phyloP scores from a whole-genome alignment of 805 yeast species.

The Candida boidinii region DNA sequence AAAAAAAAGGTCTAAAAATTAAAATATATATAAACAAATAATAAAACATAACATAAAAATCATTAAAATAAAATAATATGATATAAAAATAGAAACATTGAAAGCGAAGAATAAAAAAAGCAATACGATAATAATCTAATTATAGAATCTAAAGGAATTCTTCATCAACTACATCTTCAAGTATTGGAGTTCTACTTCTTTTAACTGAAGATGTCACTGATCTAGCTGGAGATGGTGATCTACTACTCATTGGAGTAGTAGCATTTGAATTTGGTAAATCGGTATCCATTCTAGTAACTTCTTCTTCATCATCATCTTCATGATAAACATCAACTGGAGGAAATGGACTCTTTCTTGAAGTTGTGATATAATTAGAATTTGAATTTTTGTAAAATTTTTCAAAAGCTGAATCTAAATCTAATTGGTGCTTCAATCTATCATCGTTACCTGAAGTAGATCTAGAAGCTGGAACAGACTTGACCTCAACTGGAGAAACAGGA shows the following conservation, averaged over 20 bases:
- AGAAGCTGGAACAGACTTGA: neutral
- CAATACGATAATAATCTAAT: no score
- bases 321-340: neutral
- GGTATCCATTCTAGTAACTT: neutral
- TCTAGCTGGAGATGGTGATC: neutral
- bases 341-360: neutral
- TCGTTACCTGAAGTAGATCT: neutral
- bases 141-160: conserved; percentile 7
- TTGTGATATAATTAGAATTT: neutral
- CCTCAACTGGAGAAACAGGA: neutral
- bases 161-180: conserved; percentile 15
- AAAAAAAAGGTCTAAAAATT: no score
- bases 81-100: neutral
- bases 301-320: neutral
- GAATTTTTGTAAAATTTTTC: neutral
- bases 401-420: neutral
- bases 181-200: conserved; percentile 9
- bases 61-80: neutral
- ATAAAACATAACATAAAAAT: neutral
- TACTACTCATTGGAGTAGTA: neutral
- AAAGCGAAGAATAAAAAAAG: no score
- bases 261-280: neutral
- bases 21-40: neutral
- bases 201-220: conserved; percentile 3
- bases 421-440: neutral